Evolutionary conservation across 495 filamentous ascomycete species (phyloP).

Genomic region (Aspergillus nidulans): DNA sequence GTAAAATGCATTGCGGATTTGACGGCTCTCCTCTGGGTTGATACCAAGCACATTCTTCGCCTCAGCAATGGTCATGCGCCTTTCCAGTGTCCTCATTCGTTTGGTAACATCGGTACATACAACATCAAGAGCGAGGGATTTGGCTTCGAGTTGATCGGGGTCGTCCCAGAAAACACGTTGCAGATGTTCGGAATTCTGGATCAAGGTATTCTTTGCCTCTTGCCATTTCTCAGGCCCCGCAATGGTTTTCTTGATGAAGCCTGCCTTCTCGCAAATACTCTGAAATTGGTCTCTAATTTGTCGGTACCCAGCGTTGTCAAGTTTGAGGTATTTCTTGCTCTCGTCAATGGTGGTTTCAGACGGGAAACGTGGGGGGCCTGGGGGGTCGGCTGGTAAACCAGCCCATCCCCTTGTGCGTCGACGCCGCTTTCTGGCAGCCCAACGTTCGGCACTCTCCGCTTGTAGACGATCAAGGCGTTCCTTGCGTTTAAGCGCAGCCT

Average conservation of each 20-base stretch:
- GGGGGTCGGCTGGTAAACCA: slow-evolving; percentile 68
- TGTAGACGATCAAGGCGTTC: slow-evolving; percentile 54
- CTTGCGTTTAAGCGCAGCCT: slow-evolving; percentile 51
- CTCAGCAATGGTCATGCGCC: slow-evolving; percentile 64
- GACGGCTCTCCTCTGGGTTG: slow-evolving; percentile 66
- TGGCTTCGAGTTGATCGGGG: slow-evolving; percentile 47
- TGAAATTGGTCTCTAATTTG: slow-evolving; percentile 64
- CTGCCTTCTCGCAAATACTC: slow-evolving; percentile 58
- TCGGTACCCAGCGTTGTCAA: slow-evolving; percentile 60
- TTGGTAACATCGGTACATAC: slow-evolving; percentile 82
- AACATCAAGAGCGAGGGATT: slow-evolving; percentile 66
- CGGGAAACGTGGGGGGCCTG: slow-evolving; percentile 69
- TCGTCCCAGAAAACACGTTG: slow-evolving; percentile 56
- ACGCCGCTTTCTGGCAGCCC: slow-evolving; percentile 63
- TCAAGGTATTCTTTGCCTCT: slow-evolving; percentile 61
- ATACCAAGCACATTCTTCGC: slow-evolving; percentile 68
- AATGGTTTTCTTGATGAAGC: slow-evolving; percentile 69
- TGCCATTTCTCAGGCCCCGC: slow-evolving; percentile 72
- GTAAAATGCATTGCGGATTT: slow-evolving; percentile 63
- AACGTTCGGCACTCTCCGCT: slow-evolving; percentile 59
- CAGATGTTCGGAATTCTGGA: slow-evolving; percentile 63
- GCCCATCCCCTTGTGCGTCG: slow-evolving; percentile 67
- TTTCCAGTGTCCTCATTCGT: slow-evolving; percentile 60
- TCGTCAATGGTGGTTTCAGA: slow-evolving; percentile 81
- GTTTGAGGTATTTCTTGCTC: slow-evolving; percentile 61